A percentile compares a stretch with the other conserved stretches of the same genome.
These are phyloP conservation scores for Trichocladium antarcticum DNA, from an alignment of 495 filamentous ascomycete genomes.

Conservation along the genomic window DNA sequence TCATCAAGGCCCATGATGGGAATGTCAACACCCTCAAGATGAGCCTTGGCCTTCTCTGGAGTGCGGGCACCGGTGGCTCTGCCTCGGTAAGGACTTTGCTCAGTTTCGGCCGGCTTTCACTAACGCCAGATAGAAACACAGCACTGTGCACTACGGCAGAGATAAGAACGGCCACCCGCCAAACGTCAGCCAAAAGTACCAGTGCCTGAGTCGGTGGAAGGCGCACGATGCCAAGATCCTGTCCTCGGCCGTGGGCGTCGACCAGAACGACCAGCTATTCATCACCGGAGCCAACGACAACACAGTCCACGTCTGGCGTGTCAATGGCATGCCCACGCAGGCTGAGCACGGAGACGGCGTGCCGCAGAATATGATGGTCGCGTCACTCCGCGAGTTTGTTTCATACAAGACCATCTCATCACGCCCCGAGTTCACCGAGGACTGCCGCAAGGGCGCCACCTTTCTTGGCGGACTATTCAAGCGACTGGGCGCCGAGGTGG, in stretches of 20 bases:
- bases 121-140: constrained; percentile 41
- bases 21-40: constrained; percentile 81
- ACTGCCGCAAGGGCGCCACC: constrained; percentile 85
- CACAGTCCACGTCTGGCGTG: constrained; percentile 77
- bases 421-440: constrained; percentile 67
- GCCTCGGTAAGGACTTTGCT: constrained; percentile 50
- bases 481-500: constrained; percentile 76
- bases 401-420: constrained; percentile 86
- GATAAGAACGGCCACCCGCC: constrained; percentile 37
- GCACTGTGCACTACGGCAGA: constrained; percentile 44
- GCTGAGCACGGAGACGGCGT: constrained; percentile 22
- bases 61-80: constrained; percentile 66
- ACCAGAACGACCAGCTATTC: constrained; percentile 60
- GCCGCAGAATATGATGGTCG: constrained; percentile 64
- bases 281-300: constrained; percentile 95
- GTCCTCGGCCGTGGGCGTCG: constrained; percentile 64
- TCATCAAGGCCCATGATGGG: constrained; percentile 64
- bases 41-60: constrained; percentile 73
- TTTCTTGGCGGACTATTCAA: constrained; percentile 83
- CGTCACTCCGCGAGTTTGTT: constrained; percentile 70
- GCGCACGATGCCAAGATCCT: constrained; percentile 79
- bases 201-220: constrained; percentile 70
- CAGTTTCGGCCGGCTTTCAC: background rate
- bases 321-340: constrained; percentile 46
- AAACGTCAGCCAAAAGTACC: constrained; percentile 82